Evolutionary conservation across 768 basidiomycete genomes (phyloP).

Genomic region (Flagelloscypha sp.): DNA sequence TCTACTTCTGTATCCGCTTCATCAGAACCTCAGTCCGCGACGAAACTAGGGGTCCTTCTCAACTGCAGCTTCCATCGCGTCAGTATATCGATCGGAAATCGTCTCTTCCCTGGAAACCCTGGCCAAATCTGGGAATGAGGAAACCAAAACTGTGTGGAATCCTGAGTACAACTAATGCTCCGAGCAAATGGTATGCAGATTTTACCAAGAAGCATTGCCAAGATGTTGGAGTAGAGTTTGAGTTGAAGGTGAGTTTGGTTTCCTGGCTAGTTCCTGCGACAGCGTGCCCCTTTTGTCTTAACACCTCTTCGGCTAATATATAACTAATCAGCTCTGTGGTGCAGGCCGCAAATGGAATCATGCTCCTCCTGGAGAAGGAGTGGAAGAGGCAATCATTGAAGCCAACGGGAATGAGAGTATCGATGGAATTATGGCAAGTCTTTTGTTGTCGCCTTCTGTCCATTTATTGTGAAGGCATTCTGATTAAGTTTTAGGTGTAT

Average conservation of each 20-base stretch:
- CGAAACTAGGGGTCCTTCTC: conserved; percentile 70
- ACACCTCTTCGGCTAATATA: too few species aligned
- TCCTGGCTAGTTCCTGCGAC: too few species aligned
- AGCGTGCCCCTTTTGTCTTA: too few species aligned
- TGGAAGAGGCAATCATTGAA: conserved; percentile 93
- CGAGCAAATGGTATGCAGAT: conserved; percentile 77
- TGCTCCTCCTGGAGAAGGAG: conserved; percentile 78
- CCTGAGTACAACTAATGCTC: conserved; percentile 73
- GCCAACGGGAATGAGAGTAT: conserved; percentile 83
- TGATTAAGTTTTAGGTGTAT: conserved; percentile 55
- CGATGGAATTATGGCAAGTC: conserved; percentile 89
- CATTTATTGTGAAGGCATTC: conserved; percentile 3
- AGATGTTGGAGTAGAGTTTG: conserved; percentile 80
- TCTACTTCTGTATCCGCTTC: too few species aligned
- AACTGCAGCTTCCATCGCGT: conserved; percentile 76
- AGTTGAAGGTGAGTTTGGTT: conserved; percentile 63
- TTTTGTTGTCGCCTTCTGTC: conserved; percentile 4
- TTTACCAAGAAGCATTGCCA: conserved; percentile 91
- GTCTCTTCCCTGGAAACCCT: conserved; percentile 37
- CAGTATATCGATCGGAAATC: conserved; percentile 64
- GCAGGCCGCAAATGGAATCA: conserved; percentile 36
- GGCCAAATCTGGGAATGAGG: too few species aligned
- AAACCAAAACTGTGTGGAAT: conserved; percentile 86
- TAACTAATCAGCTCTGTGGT: conserved; percentile 63
- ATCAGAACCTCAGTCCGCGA: too few species aligned